phyloP scores from a whole-genome alignment of 129 eudicot species.

The Deinandra increscens region DNA sequence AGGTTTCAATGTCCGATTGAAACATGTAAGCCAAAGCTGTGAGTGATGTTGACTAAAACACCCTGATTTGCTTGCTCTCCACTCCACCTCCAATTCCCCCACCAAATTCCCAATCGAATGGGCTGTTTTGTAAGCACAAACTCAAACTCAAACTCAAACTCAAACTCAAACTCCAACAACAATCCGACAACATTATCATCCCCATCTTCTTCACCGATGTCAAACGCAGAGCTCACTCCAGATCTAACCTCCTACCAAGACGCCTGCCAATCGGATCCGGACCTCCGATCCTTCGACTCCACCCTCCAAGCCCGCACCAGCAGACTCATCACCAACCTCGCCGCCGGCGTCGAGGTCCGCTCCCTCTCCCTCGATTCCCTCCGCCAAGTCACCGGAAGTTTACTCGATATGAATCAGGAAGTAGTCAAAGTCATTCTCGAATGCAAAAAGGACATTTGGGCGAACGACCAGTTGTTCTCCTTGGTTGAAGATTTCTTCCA shows the following conservation, averaged over 20 bases:
- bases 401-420: conserved; percentile 63
- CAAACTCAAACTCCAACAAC: no score
- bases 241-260: conserved; percentile 70
- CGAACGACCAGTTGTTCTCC: conserved; percentile 42
- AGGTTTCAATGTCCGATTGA: background rate
- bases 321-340: conserved; percentile 52
- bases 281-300: conserved; percentile 57
- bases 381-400: conserved; percentile 46
- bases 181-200: conserved; percentile 5
- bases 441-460: conserved; percentile 64
- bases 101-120: conserved; percentile 9
- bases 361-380: conserved; percentile 66
- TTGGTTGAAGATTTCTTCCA: conserved; percentile 61
- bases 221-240: conserved; percentile 24
- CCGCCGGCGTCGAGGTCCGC: conserved; percentile 54
- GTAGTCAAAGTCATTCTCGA: conserved; percentile 51
- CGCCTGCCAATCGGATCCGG: conserved; percentile 58
- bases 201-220: conserved; percentile 20
- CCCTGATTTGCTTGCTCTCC: background rate
- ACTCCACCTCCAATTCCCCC: background rate
- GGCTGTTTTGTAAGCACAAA: conserved; percentile 28
- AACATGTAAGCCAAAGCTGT: background rate
- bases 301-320: conserved; percentile 46
- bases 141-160: no score
- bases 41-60: background rate